These are phyloP conservation scores for Spathaspora gorwiae DNA, from an alignment of 805 yeast species.

Conservation along the genomic window DNA sequence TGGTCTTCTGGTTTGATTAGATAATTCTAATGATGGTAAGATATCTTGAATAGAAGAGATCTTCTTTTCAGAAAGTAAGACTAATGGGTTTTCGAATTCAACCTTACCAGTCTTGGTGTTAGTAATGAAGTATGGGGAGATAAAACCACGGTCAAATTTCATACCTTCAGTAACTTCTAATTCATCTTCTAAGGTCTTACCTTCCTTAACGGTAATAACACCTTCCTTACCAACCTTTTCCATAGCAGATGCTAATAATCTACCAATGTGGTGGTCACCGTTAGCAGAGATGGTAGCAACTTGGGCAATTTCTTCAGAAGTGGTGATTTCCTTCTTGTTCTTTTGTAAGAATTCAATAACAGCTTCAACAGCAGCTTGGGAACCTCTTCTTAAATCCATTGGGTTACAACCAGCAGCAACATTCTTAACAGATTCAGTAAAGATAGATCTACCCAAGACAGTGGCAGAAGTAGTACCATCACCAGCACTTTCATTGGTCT, in stretches of 20 bases:
- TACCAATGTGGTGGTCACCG: constrained; percentile 91
- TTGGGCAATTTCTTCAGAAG: constrained; percentile 93
- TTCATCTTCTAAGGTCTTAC: constrained; percentile 94
- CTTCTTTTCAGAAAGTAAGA: constrained; percentile 86
- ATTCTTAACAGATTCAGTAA: constrained; percentile 91
- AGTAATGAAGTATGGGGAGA: constrained; percentile 94
- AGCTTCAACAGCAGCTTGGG: constrained; percentile 94
- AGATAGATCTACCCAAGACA: constrained; percentile 90
- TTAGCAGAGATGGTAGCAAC: constrained; percentile 97
- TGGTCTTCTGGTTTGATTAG: constrained; percentile 92
- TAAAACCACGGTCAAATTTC: constrained; percentile 96
- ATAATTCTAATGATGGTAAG: constrained; percentile 86
- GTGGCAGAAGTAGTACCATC: constrained; percentile 99
- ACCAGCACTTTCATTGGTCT: constrained; percentile 96
- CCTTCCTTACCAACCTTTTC: constrained; percentile 99
- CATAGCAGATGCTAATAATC: constrained; percentile 89
- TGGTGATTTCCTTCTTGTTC: constrained; percentile 89
- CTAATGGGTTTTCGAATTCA: constrained; percentile 89
- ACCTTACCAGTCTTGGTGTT: constrained; percentile 90
- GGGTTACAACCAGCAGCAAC: constrained; percentile 99
- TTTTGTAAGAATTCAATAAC: constrained; percentile 79
- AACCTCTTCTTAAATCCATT: constrained; percentile 95
- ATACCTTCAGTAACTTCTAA: constrained; percentile 96
- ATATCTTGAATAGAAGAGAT: constrained; percentile 85
- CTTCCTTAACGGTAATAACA: constrained; percentile 96